These are phyloP conservation scores for Russula lepida DNA, from an alignment of 768 basidiomycete genomes.

Conservation along the genomic window DNA sequence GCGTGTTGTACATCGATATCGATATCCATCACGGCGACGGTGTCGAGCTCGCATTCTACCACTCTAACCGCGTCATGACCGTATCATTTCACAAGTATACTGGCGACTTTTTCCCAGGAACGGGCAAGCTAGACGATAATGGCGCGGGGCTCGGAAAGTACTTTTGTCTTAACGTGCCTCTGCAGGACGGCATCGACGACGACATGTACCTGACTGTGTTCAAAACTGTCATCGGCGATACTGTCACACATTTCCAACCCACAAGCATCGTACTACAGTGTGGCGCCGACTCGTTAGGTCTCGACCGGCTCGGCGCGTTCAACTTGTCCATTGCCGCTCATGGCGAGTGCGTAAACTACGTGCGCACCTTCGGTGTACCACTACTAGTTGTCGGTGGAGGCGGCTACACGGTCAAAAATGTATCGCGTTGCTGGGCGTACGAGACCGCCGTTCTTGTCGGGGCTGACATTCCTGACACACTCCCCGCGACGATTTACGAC, in stretches of 20 bases:
- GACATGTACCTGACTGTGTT: slow-evolving; percentile 94
- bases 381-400: slow-evolving; percentile 90
- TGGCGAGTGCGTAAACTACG: slow-evolving; percentile 96
- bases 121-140: slow-evolving; percentile 92
- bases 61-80: slow-evolving; percentile 96
- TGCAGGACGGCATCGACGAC: slow-evolving; percentile 95
- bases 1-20: slow-evolving; percentile 97
- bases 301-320: slow-evolving; percentile 93
- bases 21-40: slow-evolving; percentile 99
- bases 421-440: slow-evolving; percentile 98
- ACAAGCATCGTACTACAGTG: slow-evolving; percentile 91
- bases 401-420: slow-evolving; percentile 95
- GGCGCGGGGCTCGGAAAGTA: slow-evolving; percentile 84
- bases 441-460: slow-evolving; percentile 92
- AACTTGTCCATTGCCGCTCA: slow-evolving; percentile 96
- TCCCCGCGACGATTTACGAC: slow-evolving; percentile 86
- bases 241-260: slow-evolving; percentile 81
- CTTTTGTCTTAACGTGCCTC: slow-evolving; percentile 90
- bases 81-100: slow-evolving; percentile 99
- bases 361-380: slow-evolving; percentile 86
- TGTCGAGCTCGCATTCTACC: slow-evolving; percentile 96
- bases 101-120: slow-evolving; percentile 97
- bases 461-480: slow-evolving; percentile 70
- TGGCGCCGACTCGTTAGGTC: slow-evolving; percentile 92
- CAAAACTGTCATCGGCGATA: slow-evolving; percentile 93